These are phyloP conservation scores for Themeda triandra DNA, from an alignment of 176 grass and related monocot genomes.

Conservation along the genomic window DNA sequence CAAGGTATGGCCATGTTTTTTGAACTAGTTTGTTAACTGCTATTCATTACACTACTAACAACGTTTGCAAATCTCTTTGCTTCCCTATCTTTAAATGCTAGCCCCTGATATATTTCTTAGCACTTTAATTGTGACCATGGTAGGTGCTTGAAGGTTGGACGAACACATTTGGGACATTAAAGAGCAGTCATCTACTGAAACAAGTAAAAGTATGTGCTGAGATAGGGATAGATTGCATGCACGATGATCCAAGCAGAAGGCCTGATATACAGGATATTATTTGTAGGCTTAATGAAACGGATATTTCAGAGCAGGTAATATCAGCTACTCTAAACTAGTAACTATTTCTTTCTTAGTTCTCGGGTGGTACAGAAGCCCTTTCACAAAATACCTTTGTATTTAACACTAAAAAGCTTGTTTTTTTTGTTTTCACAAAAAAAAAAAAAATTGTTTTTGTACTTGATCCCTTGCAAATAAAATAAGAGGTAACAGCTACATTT, in stretches of 20 bases:
- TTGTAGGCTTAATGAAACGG: not conserved
- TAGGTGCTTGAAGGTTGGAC: not conserved
- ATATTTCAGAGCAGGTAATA: not conserved
- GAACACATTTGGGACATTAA: not conserved
- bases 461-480: constrained; percentile 73
- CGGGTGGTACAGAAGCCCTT: too few species aligned
- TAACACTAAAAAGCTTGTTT: too few species aligned
- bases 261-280: not conserved
- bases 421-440: too few species aligned
- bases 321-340: not conserved
- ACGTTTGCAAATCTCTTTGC: too few species aligned
- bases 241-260: not conserved
- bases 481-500: constrained; percentile 46
- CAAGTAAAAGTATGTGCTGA: not conserved
- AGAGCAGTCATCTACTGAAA: not conserved
- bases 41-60: too few species aligned
- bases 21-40: too few species aligned
- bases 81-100: too few species aligned
- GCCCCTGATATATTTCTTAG: too few species aligned
- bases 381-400: too few species aligned
- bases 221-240: not conserved
- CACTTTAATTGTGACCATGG: too few species aligned
- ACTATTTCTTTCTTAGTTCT: too few species aligned
- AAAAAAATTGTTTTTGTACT: constrained; percentile 59
- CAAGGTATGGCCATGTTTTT: too few species aligned